phyloP scores from a whole-genome alignment of 768 basidiomycete genomes.

The Boletellus sp. region DNA sequence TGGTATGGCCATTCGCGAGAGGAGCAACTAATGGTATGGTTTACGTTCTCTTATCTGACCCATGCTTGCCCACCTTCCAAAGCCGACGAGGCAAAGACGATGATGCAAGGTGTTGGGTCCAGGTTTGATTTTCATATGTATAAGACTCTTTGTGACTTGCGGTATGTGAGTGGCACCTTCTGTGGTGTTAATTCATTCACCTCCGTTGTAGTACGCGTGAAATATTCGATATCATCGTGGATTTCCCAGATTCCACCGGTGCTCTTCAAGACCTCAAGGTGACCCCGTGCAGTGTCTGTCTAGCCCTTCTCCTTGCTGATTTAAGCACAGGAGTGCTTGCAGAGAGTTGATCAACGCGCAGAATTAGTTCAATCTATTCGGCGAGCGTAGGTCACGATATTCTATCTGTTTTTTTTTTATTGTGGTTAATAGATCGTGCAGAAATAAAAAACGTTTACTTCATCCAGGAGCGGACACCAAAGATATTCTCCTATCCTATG shows the following conservation, averaged over 20 bases:
- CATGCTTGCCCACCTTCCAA: slow-evolving; percentile 5
- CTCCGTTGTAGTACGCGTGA: slow-evolving; percentile 56
- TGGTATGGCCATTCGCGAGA: slow-evolving; percentile 74
- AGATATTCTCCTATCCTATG: slow-evolving; percentile 85
- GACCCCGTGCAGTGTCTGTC: not conserved
- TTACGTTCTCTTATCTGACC: slow-evolving; percentile 1
- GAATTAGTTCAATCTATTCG: slow-evolving; percentile 75
- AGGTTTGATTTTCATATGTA: slow-evolving; percentile 92
- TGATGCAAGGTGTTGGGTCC: slow-evolving; percentile 75
- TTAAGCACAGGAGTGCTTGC: slow-evolving; percentile 61
- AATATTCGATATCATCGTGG: slow-evolving; percentile 95
- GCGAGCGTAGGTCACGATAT: slow-evolving; percentile 53
- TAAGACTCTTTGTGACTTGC: slow-evolving; percentile 82
- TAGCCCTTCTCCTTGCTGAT: not conserved
- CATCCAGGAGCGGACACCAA: slow-evolving; percentile 96
- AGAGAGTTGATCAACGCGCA: slow-evolving; percentile 75
- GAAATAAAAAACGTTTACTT: slow-evolving; percentile 81
- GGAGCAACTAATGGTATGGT: slow-evolving; percentile 54
- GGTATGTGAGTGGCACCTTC: slow-evolving; percentile 46
- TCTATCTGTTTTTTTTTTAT: not conserved
- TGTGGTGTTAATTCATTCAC: not conserved
- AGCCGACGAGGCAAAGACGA: slow-evolving; percentile 68
- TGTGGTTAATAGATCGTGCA: slow-evolving; percentile 29
- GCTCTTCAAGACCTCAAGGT: slow-evolving; percentile 88
- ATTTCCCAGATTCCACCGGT: slow-evolving; percentile 82